These are phyloP conservation scores for Penicillium sp. DNA, from an alignment of 2,329 filamentous ascomycete genomes.

Conservation along the genomic window DNA sequence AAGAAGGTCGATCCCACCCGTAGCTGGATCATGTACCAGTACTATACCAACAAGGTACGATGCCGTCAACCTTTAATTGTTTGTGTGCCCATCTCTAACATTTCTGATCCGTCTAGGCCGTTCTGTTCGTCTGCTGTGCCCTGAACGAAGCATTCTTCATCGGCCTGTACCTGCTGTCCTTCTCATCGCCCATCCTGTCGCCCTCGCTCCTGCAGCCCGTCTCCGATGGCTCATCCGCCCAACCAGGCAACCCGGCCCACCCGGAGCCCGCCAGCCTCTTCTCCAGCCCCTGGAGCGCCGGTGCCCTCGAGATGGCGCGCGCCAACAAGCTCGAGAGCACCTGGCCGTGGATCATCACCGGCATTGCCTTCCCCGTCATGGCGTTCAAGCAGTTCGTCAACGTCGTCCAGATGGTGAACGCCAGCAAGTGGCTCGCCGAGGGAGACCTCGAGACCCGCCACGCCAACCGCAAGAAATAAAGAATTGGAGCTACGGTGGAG, in stretches of 20 bases:
- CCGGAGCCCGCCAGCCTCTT: constrained; percentile 74
- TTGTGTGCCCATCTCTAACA: not conserved
- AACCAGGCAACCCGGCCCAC: constrained; percentile 68
- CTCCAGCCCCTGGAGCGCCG: constrained; percentile 86
- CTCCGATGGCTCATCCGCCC: constrained; percentile 55
- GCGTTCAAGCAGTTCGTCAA: constrained; percentile 91
- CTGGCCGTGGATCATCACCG: constrained; percentile 77
- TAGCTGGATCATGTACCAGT: constrained; percentile 88
- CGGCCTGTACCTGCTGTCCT: constrained; percentile 93
- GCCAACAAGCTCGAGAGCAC: constrained; percentile 89
- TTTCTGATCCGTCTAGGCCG: constrained; percentile 58
- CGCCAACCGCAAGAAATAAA: constrained; percentile 56
- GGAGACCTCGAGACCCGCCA: constrained; percentile 64
- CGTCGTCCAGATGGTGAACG: constrained; percentile 89
- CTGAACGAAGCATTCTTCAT: constrained; percentile 98
- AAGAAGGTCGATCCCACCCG: constrained; percentile 89
- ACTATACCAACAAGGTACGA: constrained; percentile 92
- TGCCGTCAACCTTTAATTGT: not conserved
- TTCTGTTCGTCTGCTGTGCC: constrained; percentile 86
- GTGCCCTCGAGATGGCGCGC: constrained; percentile 85
- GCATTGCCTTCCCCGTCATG: constrained; percentile 84
- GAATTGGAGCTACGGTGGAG: not conserved
- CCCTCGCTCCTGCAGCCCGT: constrained; percentile 74
- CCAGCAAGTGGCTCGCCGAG: constrained; percentile 87
- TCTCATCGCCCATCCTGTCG: constrained; percentile 85